phyloP scores from a whole-genome alignment of 2,329 filamentous ascomycete species.

The Xylariaceae sp. region DNA sequence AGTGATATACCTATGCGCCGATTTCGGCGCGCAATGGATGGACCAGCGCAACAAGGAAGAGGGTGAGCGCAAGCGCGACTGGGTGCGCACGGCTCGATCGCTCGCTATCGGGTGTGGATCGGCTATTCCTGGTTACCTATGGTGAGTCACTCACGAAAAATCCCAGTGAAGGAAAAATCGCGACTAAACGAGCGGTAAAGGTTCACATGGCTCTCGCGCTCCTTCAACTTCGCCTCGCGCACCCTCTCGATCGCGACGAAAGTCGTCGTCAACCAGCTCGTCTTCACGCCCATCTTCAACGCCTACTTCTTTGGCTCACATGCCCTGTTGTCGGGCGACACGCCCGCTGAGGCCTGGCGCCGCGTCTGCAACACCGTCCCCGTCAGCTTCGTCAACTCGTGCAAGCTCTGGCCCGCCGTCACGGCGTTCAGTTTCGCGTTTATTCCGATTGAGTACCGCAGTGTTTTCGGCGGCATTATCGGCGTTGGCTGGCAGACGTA shows the following conservation, averaged over 20 bases:
- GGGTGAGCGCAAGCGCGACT: constrained; percentile 54
- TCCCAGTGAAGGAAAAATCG: too few relatives aligned
- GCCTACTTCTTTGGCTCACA: constrained; percentile 79
- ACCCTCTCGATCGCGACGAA: constrained; percentile 67
- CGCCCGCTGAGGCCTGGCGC: constrained; percentile 57
- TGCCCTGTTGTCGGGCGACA: constrained; percentile 66
- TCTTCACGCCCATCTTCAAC: constrained; percentile 81
- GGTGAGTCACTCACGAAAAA: constrained; percentile 48
- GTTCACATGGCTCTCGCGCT: constrained; percentile 72
- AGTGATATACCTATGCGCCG: constrained; percentile 72
- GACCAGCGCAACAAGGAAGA: constrained; percentile 28
- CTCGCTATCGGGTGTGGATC: constrained; percentile 67
- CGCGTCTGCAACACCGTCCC: constrained; percentile 73
- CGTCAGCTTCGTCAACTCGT: constrained; percentile 67
- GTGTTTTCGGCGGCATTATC: constrained; percentile 71
- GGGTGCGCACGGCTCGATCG: constrained; percentile 62
- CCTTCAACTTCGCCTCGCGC: constrained; percentile 80
- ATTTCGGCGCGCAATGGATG: constrained; percentile 71
- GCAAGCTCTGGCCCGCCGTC: constrained; percentile 83
- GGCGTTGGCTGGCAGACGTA: constrained; percentile 93
- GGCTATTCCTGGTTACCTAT: constrained; percentile 74
- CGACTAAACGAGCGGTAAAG: constrained; percentile 36
- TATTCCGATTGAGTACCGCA: constrained; percentile 70
- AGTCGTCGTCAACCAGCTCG: constrained; percentile 70
- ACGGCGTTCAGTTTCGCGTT: constrained; percentile 86